These are phyloP conservation scores for Xylariomycetidae sp. DNA, from an alignment of 2,329 filamentous ascomycete species.

Conservation along the genomic window DNA sequence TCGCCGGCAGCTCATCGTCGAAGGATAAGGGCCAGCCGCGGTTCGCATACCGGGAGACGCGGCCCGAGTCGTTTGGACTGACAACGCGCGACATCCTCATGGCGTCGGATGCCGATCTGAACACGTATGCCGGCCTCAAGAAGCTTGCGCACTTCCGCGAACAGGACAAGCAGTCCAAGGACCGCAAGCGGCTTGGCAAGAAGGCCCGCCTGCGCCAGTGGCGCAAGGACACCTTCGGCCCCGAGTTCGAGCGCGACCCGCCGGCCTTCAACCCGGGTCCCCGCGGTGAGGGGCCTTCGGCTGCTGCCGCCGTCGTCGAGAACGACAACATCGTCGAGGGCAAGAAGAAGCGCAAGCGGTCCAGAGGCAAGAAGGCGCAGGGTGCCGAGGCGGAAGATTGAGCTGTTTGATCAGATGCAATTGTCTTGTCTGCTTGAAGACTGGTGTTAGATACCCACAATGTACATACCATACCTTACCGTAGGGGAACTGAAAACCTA, in stretches of 20 bases:
- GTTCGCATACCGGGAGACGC: conserved; percentile 94
- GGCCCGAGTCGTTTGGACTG: conserved; percentile 82
- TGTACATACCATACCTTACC: no score
- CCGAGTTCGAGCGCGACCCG: conserved; percentile 49
- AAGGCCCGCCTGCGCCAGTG: conserved; percentile 87
- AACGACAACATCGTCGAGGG: conserved; percentile 30
- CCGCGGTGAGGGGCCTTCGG: no score
- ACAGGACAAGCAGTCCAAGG: conserved; percentile 78
- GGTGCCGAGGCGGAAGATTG: no score
- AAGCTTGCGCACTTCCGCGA: conserved; percentile 90
- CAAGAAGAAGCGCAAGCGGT: conserved; percentile 30
- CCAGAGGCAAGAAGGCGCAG: conserved; percentile 19
- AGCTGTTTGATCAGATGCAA: no score
- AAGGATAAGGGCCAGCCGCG: conserved; percentile 26
- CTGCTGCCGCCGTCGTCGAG: conserved; percentile 3
- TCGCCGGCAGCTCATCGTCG: conserved; percentile 25
- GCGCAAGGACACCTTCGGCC: conserved; percentile 61
- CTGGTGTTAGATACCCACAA: no score
- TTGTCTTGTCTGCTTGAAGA: no score
- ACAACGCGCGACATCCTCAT: conserved; percentile 83
- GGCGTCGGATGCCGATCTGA: conserved; percentile 78
- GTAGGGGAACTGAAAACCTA: no score
- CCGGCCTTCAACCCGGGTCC: conserved; percentile 52
- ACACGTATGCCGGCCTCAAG: conserved; percentile 88
- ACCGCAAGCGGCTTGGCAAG: conserved; percentile 85